Conservation (phyloP, 441 rosid genomes). For the Breynia disticha region DNA sequence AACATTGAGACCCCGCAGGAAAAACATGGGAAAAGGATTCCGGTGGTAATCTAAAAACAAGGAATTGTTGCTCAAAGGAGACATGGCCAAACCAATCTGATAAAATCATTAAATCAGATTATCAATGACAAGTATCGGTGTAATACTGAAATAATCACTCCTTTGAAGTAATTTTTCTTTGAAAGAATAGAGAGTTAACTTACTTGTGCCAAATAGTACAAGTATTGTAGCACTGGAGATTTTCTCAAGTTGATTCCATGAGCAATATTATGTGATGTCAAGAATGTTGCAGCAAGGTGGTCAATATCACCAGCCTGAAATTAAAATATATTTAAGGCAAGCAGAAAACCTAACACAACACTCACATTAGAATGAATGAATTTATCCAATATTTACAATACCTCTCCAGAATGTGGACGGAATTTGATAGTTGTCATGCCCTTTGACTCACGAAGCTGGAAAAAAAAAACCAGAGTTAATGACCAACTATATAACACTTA, state of each 20-base stretch:
- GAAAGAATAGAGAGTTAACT: neutral
- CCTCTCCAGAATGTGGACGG: constrained; percentile 98
- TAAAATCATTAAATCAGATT: constrained; percentile 9
- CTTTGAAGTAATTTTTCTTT: neutral
- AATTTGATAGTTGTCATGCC: constrained; percentile 96
- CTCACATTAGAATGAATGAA: no score
- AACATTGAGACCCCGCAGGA: constrained; percentile 91
- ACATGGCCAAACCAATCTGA: constrained; percentile 98
- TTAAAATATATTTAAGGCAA: neutral
- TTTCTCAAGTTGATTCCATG: constrained; percentile 95
- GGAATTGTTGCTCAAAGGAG: constrained; percentile 99
- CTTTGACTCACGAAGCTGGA: constrained; percentile 95
- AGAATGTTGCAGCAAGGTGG: constrained; percentile 98
- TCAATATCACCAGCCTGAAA: constrained; percentile 97
- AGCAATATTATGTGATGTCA: constrained; percentile 85
- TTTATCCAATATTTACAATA: constrained; percentile 11
- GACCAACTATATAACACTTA: neutral
- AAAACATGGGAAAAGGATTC: constrained; percentile 87
- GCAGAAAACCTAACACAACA: no score
- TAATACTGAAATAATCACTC: no score
- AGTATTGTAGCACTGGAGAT: constrained; percentile 98
- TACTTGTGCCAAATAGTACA: constrained; percentile 94
- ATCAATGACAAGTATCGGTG: no score
- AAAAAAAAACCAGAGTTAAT: constrained; percentile 11
- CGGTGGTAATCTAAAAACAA: constrained; percentile 91